Evolutionary conservation across 208 protist species (phyloP).

Genomic region (Lotmaria passim): DNA sequence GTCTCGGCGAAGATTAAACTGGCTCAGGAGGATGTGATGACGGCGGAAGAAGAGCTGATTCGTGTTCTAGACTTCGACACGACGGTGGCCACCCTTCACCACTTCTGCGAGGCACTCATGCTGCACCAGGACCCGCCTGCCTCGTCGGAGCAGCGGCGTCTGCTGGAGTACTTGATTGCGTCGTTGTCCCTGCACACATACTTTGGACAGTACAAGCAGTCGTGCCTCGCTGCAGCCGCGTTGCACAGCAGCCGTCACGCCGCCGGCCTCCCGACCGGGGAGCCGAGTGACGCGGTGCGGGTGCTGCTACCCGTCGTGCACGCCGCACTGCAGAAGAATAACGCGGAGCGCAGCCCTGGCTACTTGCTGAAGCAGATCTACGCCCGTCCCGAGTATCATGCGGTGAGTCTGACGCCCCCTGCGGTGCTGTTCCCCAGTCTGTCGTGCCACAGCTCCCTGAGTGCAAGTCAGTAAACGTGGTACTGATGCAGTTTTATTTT

Average conservation of each 20-base stretch:
- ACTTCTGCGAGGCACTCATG: constrained; percentile 58
- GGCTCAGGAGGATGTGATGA: constrained; percentile 53
- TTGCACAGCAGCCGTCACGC: constrained; percentile 67
- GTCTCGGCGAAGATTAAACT: constrained; percentile 91
- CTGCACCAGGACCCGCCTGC: constrained; percentile 68
- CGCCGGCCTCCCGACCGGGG: constrained; percentile 37
- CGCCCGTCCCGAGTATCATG: constrained; percentile 33
- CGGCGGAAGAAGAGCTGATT: constrained; percentile 57
- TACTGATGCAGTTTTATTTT: background rate
- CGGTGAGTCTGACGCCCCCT: constrained; percentile 46
- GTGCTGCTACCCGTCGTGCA: constrained; percentile 46
- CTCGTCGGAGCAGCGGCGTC: constrained; percentile 43
- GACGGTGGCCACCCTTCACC: constrained; percentile 48
- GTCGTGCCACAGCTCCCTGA: constrained; percentile 32
- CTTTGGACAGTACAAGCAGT: constrained; percentile 58
- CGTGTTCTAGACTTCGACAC: constrained; percentile 52
- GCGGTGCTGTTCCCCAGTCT: constrained; percentile 33
- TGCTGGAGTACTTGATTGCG: constrained; percentile 65
- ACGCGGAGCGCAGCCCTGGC: constrained; percentile 24
- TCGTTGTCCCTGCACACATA: constrained; percentile 62
- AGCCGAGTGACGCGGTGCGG: constrained; percentile 45
- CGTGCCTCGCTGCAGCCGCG: constrained; percentile 64
- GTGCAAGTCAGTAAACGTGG: constrained; percentile 9
- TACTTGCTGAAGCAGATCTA: constrained; percentile 56
- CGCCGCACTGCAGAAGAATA: constrained; percentile 37